Evolutionary conservation across 2,329 filamentous ascomycete genomes (phyloP).

Genomic region (Fusarium compactum): DNA sequence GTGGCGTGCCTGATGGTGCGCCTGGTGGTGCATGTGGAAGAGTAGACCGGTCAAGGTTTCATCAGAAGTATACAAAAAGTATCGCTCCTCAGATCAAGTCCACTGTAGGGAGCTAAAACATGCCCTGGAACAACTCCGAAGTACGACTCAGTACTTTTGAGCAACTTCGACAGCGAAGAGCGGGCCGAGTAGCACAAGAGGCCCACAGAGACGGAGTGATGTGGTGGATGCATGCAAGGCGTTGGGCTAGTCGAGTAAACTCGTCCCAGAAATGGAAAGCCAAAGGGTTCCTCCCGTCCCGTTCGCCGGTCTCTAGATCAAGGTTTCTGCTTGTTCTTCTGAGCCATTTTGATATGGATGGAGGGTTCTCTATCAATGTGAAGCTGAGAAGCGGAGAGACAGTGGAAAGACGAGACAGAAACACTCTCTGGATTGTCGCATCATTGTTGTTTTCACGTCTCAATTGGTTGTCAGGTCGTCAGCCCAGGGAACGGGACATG

Average conservation of each 20-base stretch:
- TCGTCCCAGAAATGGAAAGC: slow-evolving; percentile 42
- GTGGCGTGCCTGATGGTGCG: slow-evolving; percentile 45
- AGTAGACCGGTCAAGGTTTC: slow-evolving; percentile 32
- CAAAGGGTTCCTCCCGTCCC: slow-evolving; percentile 48
- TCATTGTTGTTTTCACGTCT: slow-evolving; percentile 19
- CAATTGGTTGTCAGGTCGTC: slow-evolving; percentile 42
- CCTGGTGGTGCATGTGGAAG: slow-evolving; percentile 33
- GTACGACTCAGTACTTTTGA: slow-evolving; percentile 20
- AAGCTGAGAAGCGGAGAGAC: slow-evolving; percentile 3
- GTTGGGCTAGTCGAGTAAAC: slow-evolving; percentile 45
- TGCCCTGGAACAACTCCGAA: slow-evolving; percentile 4
- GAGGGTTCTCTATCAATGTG: neutral
- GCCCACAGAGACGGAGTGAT: slow-evolving; percentile 41
- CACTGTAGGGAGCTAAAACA: slow-evolving; percentile 11
- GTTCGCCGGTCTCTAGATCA: slow-evolving; percentile 38
- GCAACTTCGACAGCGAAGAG: slow-evolving; percentile 14
- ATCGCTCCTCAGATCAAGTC: neutral
- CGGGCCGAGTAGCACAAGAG: slow-evolving; percentile 32
- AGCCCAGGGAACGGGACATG: slow-evolving; percentile 44
- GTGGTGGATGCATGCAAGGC: slow-evolving; percentile 47
- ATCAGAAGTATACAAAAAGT: slow-evolving; percentile 27
- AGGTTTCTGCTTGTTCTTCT: slow-evolving; percentile 18
- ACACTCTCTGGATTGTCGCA: slow-evolving; percentile 19
- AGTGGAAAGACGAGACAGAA: slow-evolving; percentile 10
- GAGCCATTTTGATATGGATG: slow-evolving; percentile 13